These are phyloP conservation scores for Ascosphaera apis DNA, from an alignment of 2,329 filamentous ascomycete genomes.

Conservation along the genomic window DNA sequence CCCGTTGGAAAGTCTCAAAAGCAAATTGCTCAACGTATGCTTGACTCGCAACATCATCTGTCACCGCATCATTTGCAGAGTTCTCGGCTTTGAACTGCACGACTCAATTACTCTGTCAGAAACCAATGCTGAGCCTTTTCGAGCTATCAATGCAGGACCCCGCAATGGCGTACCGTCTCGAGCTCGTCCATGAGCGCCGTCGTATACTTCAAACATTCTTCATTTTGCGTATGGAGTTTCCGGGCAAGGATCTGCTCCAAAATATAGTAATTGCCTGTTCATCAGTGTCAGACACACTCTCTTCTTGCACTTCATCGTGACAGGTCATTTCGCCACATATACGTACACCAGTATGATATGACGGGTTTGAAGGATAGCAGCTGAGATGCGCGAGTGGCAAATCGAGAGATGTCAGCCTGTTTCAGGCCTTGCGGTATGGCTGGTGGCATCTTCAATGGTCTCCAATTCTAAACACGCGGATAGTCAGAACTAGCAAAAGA, in stretches of 20 bases:
- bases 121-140: neutral
- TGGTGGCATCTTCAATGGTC: constrained; percentile 37
- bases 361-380: constrained; percentile 68
- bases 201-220: constrained; percentile 61
- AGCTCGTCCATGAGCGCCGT: constrained; percentile 74
- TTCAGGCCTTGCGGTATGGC: constrained; percentile 50
- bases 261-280: constrained; percentile 64
- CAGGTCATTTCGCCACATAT: constrained; percentile 17
- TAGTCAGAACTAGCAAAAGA: too few species aligned
- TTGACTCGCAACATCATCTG: constrained; percentile 66
- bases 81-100: constrained; percentile 46
- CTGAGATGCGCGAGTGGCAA: constrained; percentile 62
- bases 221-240: constrained; percentile 53
- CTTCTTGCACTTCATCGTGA: too few species aligned
- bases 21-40: constrained; percentile 91
- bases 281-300: neutral
- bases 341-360: constrained; percentile 73
- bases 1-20: constrained; percentile 63
- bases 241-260: constrained; percentile 75
- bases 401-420: constrained; percentile 60
- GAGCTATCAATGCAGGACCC: neutral
- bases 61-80: constrained; percentile 56
- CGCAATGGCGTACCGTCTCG: constrained; percentile 37
- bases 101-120: constrained; percentile 1
- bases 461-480: too few species aligned